Conservation (phyloP, 2,329 filamentous ascomycete species). For the Penicillium sp. region DNA sequence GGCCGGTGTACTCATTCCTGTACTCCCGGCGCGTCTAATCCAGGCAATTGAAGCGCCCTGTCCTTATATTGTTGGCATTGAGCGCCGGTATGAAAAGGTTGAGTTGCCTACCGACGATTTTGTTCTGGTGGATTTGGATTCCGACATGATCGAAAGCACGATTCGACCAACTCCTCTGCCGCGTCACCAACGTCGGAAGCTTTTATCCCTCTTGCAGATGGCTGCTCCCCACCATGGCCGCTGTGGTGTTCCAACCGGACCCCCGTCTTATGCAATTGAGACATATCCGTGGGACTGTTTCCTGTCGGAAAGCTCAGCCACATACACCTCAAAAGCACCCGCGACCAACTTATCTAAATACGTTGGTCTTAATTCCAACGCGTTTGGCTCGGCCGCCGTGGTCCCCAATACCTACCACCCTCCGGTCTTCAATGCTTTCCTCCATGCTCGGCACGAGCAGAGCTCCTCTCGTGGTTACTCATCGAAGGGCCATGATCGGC, state of each 20-base stretch:
- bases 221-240: slow-evolving; percentile 85
- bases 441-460: slow-evolving; percentile 64
- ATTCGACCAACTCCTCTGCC: slow-evolving; percentile 71
- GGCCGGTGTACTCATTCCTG: slow-evolving; percentile 89
- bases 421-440: slow-evolving; percentile 86
- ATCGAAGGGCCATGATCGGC: slow-evolving; percentile 55
- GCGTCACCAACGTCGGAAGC: slow-evolving; percentile 81
- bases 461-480: slow-evolving; percentile 42
- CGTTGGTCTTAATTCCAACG: slow-evolving; percentile 81
- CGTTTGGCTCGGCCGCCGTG: slow-evolving; percentile 65
- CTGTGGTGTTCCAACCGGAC: slow-evolving; percentile 79
- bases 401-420: slow-evolving; percentile 48
- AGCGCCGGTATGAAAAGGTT: slow-evolving; percentile 65
- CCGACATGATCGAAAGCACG: slow-evolving; percentile 82
- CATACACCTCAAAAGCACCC: slow-evolving; percentile 68
- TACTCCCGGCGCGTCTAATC: slow-evolving; percentile 79
- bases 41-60: slow-evolving; percentile 91
- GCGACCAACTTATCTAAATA: slow-evolving; percentile 74
- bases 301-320: slow-evolving; percentile 72
- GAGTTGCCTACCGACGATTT: slow-evolving; percentile 87
- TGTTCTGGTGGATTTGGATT: slow-evolving; percentile 87
- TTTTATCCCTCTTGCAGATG: slow-evolving; percentile 78
- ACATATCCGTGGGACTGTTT: slow-evolving; percentile 87
- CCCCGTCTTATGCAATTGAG: slow-evolving; percentile 87
- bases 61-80: slow-evolving; percentile 94